These are phyloP conservation scores for Chaetomiaceae sp. DNA, from an alignment of 2,329 filamentous ascomycete genomes.

Conservation along the genomic window DNA sequence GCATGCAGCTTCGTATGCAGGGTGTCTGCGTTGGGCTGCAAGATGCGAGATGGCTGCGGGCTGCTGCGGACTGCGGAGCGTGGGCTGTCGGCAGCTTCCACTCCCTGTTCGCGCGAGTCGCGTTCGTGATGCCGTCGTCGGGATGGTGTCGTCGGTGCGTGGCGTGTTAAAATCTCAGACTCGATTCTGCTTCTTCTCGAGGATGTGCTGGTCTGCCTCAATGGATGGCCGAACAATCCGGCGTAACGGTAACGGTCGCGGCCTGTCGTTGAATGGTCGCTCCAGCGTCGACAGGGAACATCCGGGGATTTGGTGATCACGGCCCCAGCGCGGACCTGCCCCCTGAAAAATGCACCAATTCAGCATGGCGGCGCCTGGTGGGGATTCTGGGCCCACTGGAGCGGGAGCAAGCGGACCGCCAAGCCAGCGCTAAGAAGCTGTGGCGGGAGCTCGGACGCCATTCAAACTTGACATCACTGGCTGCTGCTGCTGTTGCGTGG, in stretches of 20 bases:
- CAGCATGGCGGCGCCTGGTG: conserved; percentile 8
- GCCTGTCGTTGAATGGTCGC: conserved; percentile 3
- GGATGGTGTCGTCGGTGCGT: background rate
- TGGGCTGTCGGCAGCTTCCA: too few species aligned
- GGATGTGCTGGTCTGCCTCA: background rate
- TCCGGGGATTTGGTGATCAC: conserved; percentile 2
- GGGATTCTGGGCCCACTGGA: conserved; percentile 9
- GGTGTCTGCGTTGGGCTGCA: background rate
- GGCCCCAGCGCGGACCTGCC: conserved; percentile 8
- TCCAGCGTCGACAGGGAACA: background rate
- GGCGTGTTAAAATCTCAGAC: too few species aligned
- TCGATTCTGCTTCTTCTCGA: background rate
- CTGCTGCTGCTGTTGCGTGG: too few species aligned
- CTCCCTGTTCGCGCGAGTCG: background rate
- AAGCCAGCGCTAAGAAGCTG: conserved; percentile 6
- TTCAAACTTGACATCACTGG: conserved; percentile 14
- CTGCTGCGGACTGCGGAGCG: too few species aligned
- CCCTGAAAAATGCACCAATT: conserved; percentile 12
- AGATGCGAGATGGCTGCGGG: too few species aligned
- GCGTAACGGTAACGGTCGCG: too few species aligned
- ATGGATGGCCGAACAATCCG: background rate
- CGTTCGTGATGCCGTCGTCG: background rate
- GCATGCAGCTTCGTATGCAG: background rate
- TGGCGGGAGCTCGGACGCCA: conserved; percentile 12
- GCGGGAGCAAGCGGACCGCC: conserved; percentile 15